These are phyloP conservation scores for Brassica cretica DNA, from an alignment of 345 rosid genomes.

Conservation along the genomic window DNA sequence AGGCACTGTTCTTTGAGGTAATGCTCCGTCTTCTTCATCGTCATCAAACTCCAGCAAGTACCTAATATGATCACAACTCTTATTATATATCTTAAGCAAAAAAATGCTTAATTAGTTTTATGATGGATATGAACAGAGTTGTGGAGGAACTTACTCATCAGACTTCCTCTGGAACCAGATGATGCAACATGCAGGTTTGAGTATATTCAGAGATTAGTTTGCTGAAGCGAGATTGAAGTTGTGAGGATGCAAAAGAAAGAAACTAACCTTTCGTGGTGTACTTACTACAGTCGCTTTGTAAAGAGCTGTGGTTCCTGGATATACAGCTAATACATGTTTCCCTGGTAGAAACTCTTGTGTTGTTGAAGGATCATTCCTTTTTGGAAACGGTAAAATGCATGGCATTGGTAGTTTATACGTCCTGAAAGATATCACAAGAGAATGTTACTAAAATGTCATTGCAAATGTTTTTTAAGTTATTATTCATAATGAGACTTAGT, in stretches of 20 bases:
- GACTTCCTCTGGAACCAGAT: constrained; percentile 66
- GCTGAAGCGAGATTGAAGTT: constrained; percentile 54
- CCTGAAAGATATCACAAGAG: constrained; percentile 43
- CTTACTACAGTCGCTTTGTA: constrained; percentile 90
- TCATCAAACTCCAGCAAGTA: constrained; percentile 92
- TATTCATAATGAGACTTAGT: not conserved
- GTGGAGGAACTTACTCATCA: constrained; percentile 71
- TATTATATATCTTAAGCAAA: not conserved
- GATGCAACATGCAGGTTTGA: constrained; percentile 23
- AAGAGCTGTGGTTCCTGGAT: constrained; percentile 96
- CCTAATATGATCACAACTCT: constrained; percentile 41
- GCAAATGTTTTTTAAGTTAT: not conserved
- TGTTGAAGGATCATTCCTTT: constrained; percentile 58
- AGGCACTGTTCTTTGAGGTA: constrained; percentile 85
- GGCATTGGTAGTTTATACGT: constrained; percentile 84
- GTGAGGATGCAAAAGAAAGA: constrained; percentile 55
- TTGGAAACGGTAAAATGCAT: constrained; percentile 81
- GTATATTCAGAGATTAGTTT: constrained; percentile 13
- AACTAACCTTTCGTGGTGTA: constrained; percentile 69
- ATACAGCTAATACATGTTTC: constrained; percentile 91
- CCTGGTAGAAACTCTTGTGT: constrained; percentile 67
- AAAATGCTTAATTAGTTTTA: not conserved
- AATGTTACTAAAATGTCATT: not conserved
- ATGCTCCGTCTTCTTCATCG: constrained; percentile 91
- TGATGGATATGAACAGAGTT: not conserved